Percentiles rank a stretch among this genome's conserved stretches.
phyloP scores from a whole-genome alignment of 2,329 filamentous ascomycete genomes.

The Cladosporium oxysporum region DNA sequence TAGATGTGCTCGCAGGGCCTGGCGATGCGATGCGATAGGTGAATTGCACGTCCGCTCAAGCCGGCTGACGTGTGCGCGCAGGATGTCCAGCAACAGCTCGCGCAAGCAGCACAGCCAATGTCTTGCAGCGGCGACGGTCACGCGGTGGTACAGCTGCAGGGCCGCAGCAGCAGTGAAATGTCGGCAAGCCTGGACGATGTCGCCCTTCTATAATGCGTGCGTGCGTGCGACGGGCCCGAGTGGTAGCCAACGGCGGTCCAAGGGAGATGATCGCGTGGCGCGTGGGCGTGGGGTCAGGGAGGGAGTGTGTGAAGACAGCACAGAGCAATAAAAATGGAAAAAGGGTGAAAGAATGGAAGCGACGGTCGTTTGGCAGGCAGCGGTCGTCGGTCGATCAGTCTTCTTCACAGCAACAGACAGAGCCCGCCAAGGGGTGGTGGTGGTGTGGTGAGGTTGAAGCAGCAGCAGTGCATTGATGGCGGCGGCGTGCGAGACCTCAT shows the following conservation, averaged over 20 bases:
- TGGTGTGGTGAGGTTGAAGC: constrained; percentile 10
- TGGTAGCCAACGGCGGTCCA: constrained; percentile 14
- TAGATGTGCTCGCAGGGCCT: background rate
- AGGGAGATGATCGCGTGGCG: constrained; percentile 13
- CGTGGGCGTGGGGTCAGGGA: constrained; percentile 11
- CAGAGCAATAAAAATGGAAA: background rate
- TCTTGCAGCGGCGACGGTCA: constrained; percentile 7
- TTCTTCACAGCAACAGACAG: constrained; percentile 2
- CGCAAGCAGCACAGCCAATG: constrained; percentile 10
- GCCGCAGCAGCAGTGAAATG: constrained; percentile 6
- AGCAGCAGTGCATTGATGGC: constrained; percentile 9
- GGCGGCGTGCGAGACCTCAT: constrained; percentile 5
- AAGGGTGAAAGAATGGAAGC: constrained; percentile 4
- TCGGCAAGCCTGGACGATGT: background rate
- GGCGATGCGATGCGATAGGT: constrained; percentile 1
- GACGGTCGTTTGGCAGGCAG: background rate
- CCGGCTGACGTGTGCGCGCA: constrained; percentile 16
- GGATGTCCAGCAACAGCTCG: constrained; percentile 9
- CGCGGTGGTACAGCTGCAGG: constrained; percentile 13
- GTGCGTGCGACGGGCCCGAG: constrained; percentile 3
- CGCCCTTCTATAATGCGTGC: background rate
- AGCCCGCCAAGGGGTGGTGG: constrained; percentile 14
- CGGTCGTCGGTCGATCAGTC: background rate
- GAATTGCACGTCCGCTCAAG: constrained; percentile 7
- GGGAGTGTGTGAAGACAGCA: background rate